Percentiles rank a stretch among this genome's conserved stretches.
phyloP scores from a whole-genome alignment of 306 rosid species.

The Ammopiptanthus mongolicus region DNA sequence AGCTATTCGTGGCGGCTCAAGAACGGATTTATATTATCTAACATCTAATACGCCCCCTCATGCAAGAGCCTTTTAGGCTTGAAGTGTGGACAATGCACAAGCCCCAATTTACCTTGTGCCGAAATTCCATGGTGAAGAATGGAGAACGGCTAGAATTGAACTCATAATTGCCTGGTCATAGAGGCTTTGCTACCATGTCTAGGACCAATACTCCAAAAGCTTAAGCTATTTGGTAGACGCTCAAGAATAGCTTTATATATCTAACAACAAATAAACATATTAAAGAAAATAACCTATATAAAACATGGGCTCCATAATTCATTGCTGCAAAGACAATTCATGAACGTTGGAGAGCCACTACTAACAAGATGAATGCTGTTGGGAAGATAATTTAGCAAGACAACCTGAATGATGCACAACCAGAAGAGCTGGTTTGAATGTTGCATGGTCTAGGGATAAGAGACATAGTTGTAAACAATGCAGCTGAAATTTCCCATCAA shows the following conservation, averaged over 20 bases:
- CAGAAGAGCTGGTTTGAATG: neutral
- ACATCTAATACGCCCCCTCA: neutral
- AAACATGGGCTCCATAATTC: neutral
- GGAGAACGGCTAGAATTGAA: too few relatives aligned
- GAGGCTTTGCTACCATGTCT: too few relatives aligned
- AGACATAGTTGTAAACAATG: too few relatives aligned
- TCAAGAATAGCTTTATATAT: neutral
- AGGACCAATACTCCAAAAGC: too few relatives aligned
- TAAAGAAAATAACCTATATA: neutral
- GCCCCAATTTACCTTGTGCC: neutral
- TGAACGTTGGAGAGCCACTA: neutral
- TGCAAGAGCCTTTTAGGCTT: neutral
- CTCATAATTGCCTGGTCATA: too few relatives aligned
- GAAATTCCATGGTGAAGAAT: neutral
- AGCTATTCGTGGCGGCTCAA: neutral
- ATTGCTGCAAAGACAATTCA: neutral
- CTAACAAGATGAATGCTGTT: neutral
- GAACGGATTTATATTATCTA: neutral
- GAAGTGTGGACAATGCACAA: too few relatives aligned
- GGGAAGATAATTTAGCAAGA: neutral
- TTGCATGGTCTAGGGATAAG: too few relatives aligned
- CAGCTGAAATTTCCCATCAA: too few relatives aligned
- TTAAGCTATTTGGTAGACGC: neutral
- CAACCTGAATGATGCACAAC: neutral
- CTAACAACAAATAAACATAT: neutral